Base-by-base conservation (phyloP, 345 rosid genomes). In the Hibiscus tridactylites region DNA sequence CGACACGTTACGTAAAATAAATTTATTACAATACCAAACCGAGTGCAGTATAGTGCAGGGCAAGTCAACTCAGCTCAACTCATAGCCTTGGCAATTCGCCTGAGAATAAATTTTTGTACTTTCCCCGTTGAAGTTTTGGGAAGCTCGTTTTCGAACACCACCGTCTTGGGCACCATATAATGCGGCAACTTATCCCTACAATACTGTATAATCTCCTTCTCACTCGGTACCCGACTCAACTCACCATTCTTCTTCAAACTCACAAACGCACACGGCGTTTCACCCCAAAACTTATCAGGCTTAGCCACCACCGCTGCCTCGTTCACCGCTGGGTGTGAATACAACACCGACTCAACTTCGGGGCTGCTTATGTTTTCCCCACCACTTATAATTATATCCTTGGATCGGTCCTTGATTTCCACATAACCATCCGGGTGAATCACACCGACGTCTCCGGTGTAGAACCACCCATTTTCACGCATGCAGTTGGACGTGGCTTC, bases 111-210 rank as follows among this genome's bases (percentile, higher is more conserved):
- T 79, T 87, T 85, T 72, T 85, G 83, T 57, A 89, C 76, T 75
- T 89, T 87, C 53, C 88, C 93, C 0, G 93, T 87, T 2, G 90
- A 81, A 11, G 91, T 87, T 72, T 81, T 87, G 1, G 93, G 90
- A 59, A 89, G 78, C 71, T 89, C 87, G 8, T 81, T 82, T 19
- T 61, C 75, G 50, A 44, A 44, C 47, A 44, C 47, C 47, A 44
- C 47, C 47, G 47, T 44, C 47, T 44, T 44, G 2, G 47, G 47
- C 12, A 44, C 47, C 47, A 44, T 44, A 44, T 44, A 44, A 9
- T 44, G 47, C 47, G 47, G 47, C 13, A 44, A 44, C 47, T 44
- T 44, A 44, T 44, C 47, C 12, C 47, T 44, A 44, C 47, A 44
- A 44, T 44, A 44, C 47, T 9, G 47, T 9, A 44, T 44, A 44